Evolutionary conservation across 2,329 filamentous ascomycete species (phyloP), one percentile per base, ranked within the genome.

Genomic region (Cytospora leucostoma): DNA sequence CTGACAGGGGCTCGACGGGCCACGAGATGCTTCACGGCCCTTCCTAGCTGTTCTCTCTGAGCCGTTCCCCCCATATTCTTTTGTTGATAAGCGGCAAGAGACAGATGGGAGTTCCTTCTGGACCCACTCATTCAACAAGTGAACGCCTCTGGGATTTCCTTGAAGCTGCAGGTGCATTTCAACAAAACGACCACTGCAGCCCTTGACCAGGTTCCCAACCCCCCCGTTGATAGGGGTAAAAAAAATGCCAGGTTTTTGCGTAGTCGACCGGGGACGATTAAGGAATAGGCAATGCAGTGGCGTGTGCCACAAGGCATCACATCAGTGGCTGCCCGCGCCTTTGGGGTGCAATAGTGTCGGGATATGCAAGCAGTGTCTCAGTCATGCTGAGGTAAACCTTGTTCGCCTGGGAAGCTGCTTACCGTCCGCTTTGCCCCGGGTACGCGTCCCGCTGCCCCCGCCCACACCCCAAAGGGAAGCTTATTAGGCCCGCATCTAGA

Each of bases 211-310:
- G 27, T 52, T 19, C 27, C 19, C 13, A 8, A 15, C 40, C 27
- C 4, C 4, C 27, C n/a, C n/a, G n/a, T 47, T 27, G 27, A 27
- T 27, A 27, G 27, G 27, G 8, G 19, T 7, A 38, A 44, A 3
- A 10, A 12, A 47, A 21, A 47, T 47, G 44, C 33, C 27, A 27
- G 21, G 15, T 8, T 40, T 47, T 21, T 47, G n/a, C 12, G 44
- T 11, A 47, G 44, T 27, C n/a, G 44, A 47, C 11, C 17, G 8
- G 7, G 40, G 35, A 37, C 27, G 4, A 27, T 27, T 27, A 27
- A 4, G 27, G 27, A 47, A 58, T 53, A 53, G 47, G 49, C 49
- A 53, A 59, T 35, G 34, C 34, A 59, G 40, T 44, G 40, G 40
- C 40, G 40, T 44, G 38, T 44, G 44, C 44, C 44, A 47, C 44